These are phyloP conservation scores for Cercospora sp. DNA, from an alignment of 2,329 filamentous ascomycete genomes.

Conservation along the genomic window DNA sequence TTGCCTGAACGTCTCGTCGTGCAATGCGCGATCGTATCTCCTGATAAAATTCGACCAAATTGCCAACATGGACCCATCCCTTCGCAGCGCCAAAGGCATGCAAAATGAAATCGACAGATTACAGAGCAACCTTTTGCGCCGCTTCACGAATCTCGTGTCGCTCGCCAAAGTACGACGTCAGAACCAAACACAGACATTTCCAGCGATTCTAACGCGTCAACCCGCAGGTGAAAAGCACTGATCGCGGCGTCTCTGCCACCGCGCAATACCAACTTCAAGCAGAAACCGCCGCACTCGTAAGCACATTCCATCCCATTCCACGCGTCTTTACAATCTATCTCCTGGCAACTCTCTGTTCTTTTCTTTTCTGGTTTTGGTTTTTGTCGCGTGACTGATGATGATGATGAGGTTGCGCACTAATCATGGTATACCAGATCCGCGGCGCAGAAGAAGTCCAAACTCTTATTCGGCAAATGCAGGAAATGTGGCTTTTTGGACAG, in stretches of 20 bases:
- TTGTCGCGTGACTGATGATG: background rate
- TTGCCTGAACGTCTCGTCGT: background rate
- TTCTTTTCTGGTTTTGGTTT: background rate
- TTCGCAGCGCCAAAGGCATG: conserved; percentile 46
- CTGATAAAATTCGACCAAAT: background rate
- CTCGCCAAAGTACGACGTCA: conserved; percentile 49
- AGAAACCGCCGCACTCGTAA: conserved; percentile 59
- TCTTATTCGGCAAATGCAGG: conserved; percentile 63
- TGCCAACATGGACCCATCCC: conserved; percentile 42
- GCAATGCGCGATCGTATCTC: conserved; percentile 28
- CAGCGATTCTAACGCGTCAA: background rate
- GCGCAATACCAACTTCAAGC: conserved; percentile 60
- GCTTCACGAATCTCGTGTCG: conserved; percentile 58
- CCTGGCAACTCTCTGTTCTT: background rate
- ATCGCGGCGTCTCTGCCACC: conserved; percentile 57
- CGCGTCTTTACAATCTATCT: background rate
- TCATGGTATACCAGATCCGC: no score
- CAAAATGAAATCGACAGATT: conserved; percentile 44
- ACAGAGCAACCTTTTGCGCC: conserved; percentile 48
- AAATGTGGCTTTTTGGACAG: conserved; percentile 67
- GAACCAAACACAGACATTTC: no score
- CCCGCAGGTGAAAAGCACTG: conserved; percentile 51
- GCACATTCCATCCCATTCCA: background rate
- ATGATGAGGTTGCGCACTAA: no score
- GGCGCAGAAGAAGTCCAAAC: conserved; percentile 63